These are phyloP conservation scores for Suhomyces chickasaworum DNA, from an alignment of 1,139 yeast genomes.

Conservation along the genomic window DNA sequence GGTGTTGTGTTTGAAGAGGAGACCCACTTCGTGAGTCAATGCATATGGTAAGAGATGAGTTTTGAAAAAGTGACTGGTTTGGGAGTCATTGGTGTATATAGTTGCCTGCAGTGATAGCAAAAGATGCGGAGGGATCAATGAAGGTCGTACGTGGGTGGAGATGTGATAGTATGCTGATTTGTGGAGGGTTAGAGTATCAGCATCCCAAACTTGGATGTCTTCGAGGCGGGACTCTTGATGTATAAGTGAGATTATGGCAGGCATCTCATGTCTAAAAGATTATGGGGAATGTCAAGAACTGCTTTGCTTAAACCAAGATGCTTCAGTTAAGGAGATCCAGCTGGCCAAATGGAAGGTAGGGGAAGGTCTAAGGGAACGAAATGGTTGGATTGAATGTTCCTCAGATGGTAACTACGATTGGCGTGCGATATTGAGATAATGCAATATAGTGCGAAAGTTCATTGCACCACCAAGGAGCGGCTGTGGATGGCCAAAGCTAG, in stretches of 20 bases:
- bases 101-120: slow-evolving; percentile 26
- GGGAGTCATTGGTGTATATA: slow-evolving; percentile 29
- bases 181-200: not conserved
- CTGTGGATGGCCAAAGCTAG: no score
- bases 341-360: no score
- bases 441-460: not conserved
- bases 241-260: slow-evolving; percentile 18
- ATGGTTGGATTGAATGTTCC: not conserved
- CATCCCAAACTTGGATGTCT: slow-evolving; percentile 33
- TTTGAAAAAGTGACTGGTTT: slow-evolving; percentile 31
- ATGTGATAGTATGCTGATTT: slow-evolving; percentile 12
- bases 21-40: slow-evolving; percentile 14
- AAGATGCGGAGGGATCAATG: slow-evolving; percentile 34
- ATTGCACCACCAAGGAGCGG: no score
- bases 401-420: not conserved
- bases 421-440: not conserved
- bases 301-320: not conserved
- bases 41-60: slow-evolving; percentile 21
- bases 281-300: not conserved
- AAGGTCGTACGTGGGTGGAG: slow-evolving; percentile 5
- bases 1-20: slow-evolving; percentile 16
- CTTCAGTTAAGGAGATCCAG: no score
- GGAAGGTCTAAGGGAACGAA: not conserved
- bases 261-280: slow-evolving; percentile 16
- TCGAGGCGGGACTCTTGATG: slow-evolving; percentile 9